Evolutionary conservation across 257 asterid genomes (phyloP), one percentile per base, ranked within the genome.

Genomic region (Plantago major): DNA sequence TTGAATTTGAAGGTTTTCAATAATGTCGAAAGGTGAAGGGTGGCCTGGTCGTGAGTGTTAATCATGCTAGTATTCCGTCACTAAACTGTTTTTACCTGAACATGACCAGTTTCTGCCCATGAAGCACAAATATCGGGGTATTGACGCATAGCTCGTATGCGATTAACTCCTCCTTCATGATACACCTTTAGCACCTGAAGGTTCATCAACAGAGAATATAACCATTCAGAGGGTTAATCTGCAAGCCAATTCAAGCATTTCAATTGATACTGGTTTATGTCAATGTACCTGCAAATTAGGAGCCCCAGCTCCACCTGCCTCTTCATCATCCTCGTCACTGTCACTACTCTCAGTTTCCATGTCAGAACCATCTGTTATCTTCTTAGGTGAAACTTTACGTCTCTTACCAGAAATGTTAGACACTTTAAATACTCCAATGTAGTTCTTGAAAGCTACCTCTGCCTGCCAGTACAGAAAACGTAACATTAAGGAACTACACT

Each of bases 101-200:
- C 95, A 77, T 71, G 89, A 40, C 96, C 92, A 0, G 80, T 71
- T 67, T 83, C 99, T 42, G 82, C 78, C 99, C 99, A 93, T 4
- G 99, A 78, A 62, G 97, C 99, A 76, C 95, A 87, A 60, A 93
- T 89, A 73, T 93, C 86, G 40, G 94, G 86, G 59, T 79, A 75
- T 73, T 91, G 97, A n/a, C 76, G 72, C 97, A 89, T 93, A 45
- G 95, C 89, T 47, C 95, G 95, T 71, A 93, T 79, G 65, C 99
- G 83, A 70, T 93, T 93, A 47, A 93, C 84, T 65, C 90, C 75
- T 56, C 97, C 99, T 66, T 83, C n/a, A n/a, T n/a, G n/a, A n/a
- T n/a, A n/a, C n/a, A n/a, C n/a, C n/a, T n/a, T n/a, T n/a, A n/a
- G n/a, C 82, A 22, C 89, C 97, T 93, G 87, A 60, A 44, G 44